A percentile compares a stretch with the other conserved stretches of the same genome.
Evolutionary conservation across 176 grass and related monocot species (phyloP).

Genomic region (Aegilops sharonensis): DNA sequence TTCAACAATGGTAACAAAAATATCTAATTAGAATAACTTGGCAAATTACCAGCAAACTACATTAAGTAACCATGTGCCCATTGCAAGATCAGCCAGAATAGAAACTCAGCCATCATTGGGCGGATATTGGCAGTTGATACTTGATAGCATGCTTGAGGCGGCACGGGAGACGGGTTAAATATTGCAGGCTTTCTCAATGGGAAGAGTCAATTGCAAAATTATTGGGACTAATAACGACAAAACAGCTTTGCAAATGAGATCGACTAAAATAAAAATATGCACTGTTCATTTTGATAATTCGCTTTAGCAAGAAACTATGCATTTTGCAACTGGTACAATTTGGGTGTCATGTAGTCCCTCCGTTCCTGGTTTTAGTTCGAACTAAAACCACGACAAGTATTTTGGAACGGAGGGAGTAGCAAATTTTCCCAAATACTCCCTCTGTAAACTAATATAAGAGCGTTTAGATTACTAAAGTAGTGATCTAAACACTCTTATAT

Average conservation of each 20-base stretch:
- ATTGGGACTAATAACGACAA: background rate
- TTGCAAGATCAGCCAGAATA: background rate
- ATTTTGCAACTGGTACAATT: background rate
- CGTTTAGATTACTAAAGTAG: too few species aligned
- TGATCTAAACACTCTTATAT: too few species aligned
- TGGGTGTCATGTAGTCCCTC: background rate
- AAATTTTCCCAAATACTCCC: background rate
- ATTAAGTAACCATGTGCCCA: background rate
- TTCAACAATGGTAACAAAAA: conserved; percentile 25
- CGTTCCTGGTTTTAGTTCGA: too few species aligned
- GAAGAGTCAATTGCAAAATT: background rate
- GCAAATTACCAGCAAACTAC: background rate
- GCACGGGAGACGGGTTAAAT: background rate
- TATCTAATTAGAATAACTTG: background rate
- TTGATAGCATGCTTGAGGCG: background rate
- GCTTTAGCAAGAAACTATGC: background rate
- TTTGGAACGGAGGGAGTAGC: background rate
- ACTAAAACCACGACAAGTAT: too few species aligned
- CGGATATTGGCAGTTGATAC: background rate
- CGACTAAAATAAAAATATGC: background rate
- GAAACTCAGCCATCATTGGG: background rate
- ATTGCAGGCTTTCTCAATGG: background rate
- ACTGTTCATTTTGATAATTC: background rate
- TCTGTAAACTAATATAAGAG: too few species aligned
- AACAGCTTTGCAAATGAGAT: background rate